Conservation (phyloP, 2,329 filamentous ascomycete species). For the Verticillium nubilum region DNA sequence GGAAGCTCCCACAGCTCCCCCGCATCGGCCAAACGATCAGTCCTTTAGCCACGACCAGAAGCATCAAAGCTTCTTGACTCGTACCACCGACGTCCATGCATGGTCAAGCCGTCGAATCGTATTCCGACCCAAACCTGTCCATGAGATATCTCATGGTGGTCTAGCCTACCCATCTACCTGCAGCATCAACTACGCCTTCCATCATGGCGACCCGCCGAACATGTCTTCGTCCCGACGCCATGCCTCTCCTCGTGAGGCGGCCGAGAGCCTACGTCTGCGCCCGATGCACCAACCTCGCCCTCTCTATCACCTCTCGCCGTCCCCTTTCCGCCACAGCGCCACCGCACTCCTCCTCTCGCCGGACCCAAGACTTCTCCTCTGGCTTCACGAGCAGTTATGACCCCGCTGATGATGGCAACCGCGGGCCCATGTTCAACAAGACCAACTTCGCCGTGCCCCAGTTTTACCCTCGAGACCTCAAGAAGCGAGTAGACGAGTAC, state of each 20-base stretch:
- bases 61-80: background rate
- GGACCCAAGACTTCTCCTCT: constrained; percentile 46
- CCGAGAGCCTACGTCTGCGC: constrained; percentile 7
- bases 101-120: background rate
- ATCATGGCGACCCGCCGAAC: background rate
- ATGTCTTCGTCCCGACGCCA: background rate
- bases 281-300: constrained; percentile 8
- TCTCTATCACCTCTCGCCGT: constrained; percentile 23
- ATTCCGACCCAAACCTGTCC: background rate
- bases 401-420: constrained; percentile 43
- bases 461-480: constrained; percentile 65
- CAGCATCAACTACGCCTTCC: background rate
- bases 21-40: background rate
- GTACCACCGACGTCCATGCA: background rate
- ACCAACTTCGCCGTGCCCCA: constrained; percentile 53
- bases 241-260: constrained; percentile 10
- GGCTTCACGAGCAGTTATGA: constrained; percentile 58
- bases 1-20: background rate
- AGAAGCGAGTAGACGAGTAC: constrained; percentile 89
- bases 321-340: background rate
- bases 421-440: constrained; percentile 57
- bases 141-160: background rate
- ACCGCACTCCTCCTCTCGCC: constrained; percentile 15
- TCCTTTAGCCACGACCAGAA: background rate
- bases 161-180: background rate